Base-by-base conservation (phyloP, 352 stramenopile species). In the Phytopythium cucurbitacearum region DNA sequence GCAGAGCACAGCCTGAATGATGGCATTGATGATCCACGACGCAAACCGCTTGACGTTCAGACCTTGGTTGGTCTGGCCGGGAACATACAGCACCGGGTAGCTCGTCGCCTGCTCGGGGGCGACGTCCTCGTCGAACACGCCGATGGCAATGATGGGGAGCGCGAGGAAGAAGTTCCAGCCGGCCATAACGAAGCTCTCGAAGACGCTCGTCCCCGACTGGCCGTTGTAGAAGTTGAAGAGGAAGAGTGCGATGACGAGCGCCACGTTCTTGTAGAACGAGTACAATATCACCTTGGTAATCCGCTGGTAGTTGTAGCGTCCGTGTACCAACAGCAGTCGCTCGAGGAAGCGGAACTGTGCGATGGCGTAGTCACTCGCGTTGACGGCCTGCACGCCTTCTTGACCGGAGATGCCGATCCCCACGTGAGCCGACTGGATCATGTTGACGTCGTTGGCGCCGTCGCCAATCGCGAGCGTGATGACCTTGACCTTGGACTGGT, bases 281-380 rank as follows among this genome's bases (percentile, higher is more conserved):
- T 85, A 89, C 12, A 98, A 75, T 58, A 99, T 94, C 46, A 98
- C 76, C 47, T 94, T 97, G 49, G 79, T 91, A 49, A 98, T 87
- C 28, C 97, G 89, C n/a, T 89, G 81, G 65, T 99, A 99, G 69
- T 98, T 98, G 76, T 88, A 99, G 42, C 96, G 84, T 5, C 97
- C 97, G 63, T 99, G 97, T 49, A 98, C 91, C 3, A 99, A 75
- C 39, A 99, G 69, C 10, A 99, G 72, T n/a, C 85, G 61, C 59
- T 97, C 75, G 1, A 99, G 71, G 59, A 96, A 98, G 11, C 94
- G 77, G 62, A 98, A 98, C 54, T 97, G 84, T 1, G 82, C 89
- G 62, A 98, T 96, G 7, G 90, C 87, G 49, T 97, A 97, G 75
- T 98, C 92, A 33, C 81, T 91, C 12, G 90, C 81, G 52, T 97